Conservation (phyloP, 495 filamentous ascomycete species). For the Neurospora discreta region DNA sequence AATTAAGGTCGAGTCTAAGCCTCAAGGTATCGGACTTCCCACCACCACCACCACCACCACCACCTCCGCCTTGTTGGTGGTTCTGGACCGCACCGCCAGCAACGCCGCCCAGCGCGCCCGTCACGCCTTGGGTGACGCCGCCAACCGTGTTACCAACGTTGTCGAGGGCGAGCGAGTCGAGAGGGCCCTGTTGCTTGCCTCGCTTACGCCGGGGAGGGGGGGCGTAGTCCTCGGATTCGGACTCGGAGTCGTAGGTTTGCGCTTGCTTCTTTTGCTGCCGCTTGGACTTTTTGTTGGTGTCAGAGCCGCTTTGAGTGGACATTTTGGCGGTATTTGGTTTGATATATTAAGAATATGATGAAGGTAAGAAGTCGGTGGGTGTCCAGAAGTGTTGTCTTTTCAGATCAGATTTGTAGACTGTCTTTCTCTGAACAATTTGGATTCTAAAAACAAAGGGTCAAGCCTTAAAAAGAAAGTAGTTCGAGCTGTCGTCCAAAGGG, state of each 20-base stretch:
- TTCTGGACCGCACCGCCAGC: constrained; percentile 31
- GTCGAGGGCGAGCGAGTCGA: constrained; percentile 49
- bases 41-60: constrained; percentile 46
- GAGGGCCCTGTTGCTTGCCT: constrained; percentile 34
- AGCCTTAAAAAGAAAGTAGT: constrained; percentile 7
- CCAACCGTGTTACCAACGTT: constrained; percentile 56
- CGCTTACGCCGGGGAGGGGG: constrained; percentile 24
- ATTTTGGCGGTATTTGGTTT: constrained; percentile 10
- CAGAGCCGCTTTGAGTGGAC: constrained; percentile 27
- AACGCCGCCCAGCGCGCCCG: constrained; percentile 46
- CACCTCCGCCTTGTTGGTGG: constrained; percentile 37
- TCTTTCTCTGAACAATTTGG: neutral
- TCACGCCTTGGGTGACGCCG: constrained; percentile 45
- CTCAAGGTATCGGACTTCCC: constrained; percentile 53
- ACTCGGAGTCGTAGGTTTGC: constrained; percentile 31
- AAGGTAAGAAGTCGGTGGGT: neutral
- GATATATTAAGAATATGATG: neutral
- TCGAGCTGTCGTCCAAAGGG: neutral
- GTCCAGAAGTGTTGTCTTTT: neutral
- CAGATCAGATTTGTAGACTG: neutral
- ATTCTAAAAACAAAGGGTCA: neutral
- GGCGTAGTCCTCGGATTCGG: constrained; percentile 27
- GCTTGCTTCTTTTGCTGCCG: constrained; percentile 16
- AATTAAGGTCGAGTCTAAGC: constrained; percentile 70
- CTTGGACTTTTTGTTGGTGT: constrained; percentile 18